Base-by-base conservation (phyloP, 2,329 filamentous ascomycete genomes). In the Geosmithia putterillii region DNA sequence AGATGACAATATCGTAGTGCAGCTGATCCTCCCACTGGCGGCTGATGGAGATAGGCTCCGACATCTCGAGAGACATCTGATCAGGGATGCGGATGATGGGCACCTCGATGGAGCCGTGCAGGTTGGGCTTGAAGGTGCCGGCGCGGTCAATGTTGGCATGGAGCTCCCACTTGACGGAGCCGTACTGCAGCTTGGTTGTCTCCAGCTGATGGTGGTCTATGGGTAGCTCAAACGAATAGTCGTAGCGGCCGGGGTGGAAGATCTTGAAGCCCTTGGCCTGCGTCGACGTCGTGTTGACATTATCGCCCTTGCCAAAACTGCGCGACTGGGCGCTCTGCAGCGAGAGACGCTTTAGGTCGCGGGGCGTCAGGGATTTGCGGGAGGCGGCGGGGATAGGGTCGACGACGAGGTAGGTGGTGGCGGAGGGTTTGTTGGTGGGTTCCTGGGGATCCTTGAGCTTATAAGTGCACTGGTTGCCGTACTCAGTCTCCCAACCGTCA, bases 1-100 rank as follows among this genome's bases (percentile, higher is more conserved):
- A 95, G 44, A 95, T 94, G 57, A 95, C 82, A 52, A 95, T 95
- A 54, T 95, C 89, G 63, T 95, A 95, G 55, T 94, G 87, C 25
- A 95, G 69, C 56, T 95, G 89, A 52, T 95, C 88, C 58, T 95
- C 89, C 89, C 89, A 95, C 48, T 86, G 88, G 18, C 89, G 74
- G 50, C 85, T 90, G 55, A 95, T 95, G 10, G 88, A 90, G 53
- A 95, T 95, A 3, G 89, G 89, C 57, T 95, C 89, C 21, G 88
- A 83, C 60, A 87, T 87, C 60, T 95, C 89, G 20, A 95, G 69
- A 0, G 88, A 95, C 39, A 88, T 77, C 61, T 94, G 87, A 41
- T 90, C 79, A 0, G 89, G 89, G 3, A 92, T 80, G 38, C 89
- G 81, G 43, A 95, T 86, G 40, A 95, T 78, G 8, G 74, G 76